phyloP scores from a whole-genome alignment of 345 rosid species.

The Dipteronia dyeriana region DNA sequence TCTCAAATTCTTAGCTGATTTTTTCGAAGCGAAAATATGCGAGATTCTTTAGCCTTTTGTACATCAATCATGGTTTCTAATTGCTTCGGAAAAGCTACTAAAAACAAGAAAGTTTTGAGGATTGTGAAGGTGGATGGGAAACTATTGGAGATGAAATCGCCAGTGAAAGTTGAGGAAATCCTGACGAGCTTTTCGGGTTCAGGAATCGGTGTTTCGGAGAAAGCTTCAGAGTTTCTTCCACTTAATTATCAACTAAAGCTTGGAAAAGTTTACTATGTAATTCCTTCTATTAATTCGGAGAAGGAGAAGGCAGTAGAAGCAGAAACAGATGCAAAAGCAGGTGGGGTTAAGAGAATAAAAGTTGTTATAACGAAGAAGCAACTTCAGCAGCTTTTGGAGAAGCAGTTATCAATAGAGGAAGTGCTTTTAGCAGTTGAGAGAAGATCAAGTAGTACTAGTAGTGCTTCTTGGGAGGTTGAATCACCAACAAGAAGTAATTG shows the following conservation, averaged over 20 bases:
- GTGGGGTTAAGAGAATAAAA: constrained; percentile 35
- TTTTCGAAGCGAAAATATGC: constrained; percentile 28
- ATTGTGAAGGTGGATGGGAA: constrained; percentile 41
- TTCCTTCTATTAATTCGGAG: constrained; percentile 11
- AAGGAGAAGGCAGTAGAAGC: not conserved
- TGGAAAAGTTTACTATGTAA: constrained; percentile 35
- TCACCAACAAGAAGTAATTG: constrained; percentile 31
- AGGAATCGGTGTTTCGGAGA: constrained; percentile 28
- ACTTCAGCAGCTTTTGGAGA: constrained; percentile 29
- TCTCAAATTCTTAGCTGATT: not conserved
- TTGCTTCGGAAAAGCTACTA: constrained; percentile 1
- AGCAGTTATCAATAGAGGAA: constrained; percentile 30
- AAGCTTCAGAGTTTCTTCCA: constrained; percentile 22
- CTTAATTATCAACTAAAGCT: constrained; percentile 23
- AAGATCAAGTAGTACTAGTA: not conserved
- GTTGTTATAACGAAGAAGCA: constrained; percentile 47
- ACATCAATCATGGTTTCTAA: not conserved
- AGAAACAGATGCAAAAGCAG: not conserved
- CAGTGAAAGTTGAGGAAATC: constrained; percentile 35
- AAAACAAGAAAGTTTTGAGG: constrained; percentile 20
- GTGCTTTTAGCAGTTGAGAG: constrained; percentile 19
- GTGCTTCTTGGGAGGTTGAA: constrained; percentile 4
- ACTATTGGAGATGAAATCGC: constrained; percentile 26
- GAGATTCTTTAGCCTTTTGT: constrained; percentile 16
- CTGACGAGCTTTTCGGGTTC: constrained; percentile 15